Evolutionary conservation across 305 asterid genomes (phyloP).

Genomic region (Rubia balearica): DNA sequence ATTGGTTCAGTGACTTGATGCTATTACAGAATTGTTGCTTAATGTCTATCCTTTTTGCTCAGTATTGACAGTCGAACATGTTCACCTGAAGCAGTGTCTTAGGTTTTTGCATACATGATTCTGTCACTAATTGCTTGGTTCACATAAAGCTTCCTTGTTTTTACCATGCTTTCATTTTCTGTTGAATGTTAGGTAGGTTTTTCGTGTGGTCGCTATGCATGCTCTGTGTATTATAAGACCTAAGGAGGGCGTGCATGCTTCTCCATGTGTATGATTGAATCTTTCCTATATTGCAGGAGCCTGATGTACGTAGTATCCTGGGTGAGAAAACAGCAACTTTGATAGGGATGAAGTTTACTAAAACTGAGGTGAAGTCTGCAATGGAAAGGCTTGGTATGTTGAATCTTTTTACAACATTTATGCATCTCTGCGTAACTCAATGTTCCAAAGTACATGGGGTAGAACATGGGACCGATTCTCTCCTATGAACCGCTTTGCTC

Average conservation of each 20-base stretch:
- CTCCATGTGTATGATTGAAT: constrained; percentile 8
- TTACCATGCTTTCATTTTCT: background rate
- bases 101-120: background rate
- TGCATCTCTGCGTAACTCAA: background rate
- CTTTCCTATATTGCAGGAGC: constrained; percentile 53
- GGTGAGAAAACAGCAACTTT: constrained; percentile 46
- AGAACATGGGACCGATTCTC: background rate
- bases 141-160: background rate
- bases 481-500: constrained; percentile 13
- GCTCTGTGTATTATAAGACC: constrained; percentile 5
- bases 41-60: background rate
- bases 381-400: constrained; percentile 76
- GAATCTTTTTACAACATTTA: background rate
- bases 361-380: constrained; percentile 65
- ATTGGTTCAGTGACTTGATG: background rate
- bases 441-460: background rate
- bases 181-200: background rate
- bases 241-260: constrained; percentile 7
- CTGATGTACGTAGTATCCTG: constrained; percentile 29
- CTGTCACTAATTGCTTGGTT: background rate
- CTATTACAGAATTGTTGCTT: background rate
- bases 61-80: background rate
- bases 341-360: constrained; percentile 74
- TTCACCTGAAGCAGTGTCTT: background rate
- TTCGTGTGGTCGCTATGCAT: background rate